Evolutionary conservation across 305 asterid species (phyloP), one percentile per base, ranked within the genome.

Genomic region (Fraxinus xanthoxyloides): DNA sequence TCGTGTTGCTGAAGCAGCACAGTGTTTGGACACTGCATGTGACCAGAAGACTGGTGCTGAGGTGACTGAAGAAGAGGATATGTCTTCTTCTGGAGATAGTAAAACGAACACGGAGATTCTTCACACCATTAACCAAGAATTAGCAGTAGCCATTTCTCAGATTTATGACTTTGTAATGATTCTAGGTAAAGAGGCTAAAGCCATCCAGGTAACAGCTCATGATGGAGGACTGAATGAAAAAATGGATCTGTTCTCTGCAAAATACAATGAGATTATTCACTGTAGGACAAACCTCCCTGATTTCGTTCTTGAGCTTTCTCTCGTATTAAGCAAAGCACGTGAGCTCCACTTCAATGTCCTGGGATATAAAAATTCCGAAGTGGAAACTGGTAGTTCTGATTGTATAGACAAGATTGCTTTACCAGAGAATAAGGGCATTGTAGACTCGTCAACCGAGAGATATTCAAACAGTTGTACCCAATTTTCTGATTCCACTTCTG

Each of bases 381-480:
- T 86, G 46, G 95, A 92, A 87, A 78, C 79, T 51, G 84, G 85
- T 73, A 83, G 84, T 76, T 91, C 95, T n/a, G 95, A 94, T 83
- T 94, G 92, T 78, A 92, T 93, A n/a, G 98, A 94, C 89, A 94
- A 94, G 86, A 88, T 93, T 79, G 97, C 91, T 36, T 89, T 94
- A 65, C 96, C 99, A 63, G 97, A 90, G 85, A 91, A 91, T 83
- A 93, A 89, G 84, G 90, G 78, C 78, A 82, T 80, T 21, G 81
- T 80, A 54, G 88, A 90, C 38, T 81, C 86, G 23, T 81, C 85
- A 17, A 91, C 86, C 31, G 92, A 88, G 72, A 82, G 81, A 46
- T 88, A 81, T 85, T 81, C 80, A 75, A 87, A 63, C 65, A 81
- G 91, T 78, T 88, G 94, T 28, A 38, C 90, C 76, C 87, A 85